Percentiles rank a stretch among this genome's conserved stretches.
phyloP scores from a whole-genome alignment of 257 asterid genomes.

The Solanum ossicruentum region DNA sequence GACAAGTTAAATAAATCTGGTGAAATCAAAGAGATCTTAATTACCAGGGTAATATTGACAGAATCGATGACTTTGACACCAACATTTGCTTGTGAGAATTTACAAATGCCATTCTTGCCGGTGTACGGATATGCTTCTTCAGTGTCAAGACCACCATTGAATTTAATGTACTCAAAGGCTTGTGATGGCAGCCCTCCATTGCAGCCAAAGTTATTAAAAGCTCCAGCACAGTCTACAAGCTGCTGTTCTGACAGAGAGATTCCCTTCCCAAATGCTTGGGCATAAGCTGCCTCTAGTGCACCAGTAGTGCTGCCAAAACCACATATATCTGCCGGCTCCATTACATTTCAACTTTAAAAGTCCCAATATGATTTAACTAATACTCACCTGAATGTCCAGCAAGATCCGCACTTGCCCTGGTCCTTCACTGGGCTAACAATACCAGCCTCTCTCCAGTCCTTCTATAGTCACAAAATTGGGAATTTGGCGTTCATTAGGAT shows the following conservation, averaged over 20 bases:
- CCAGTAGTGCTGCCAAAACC: slow-evolving; percentile 70
- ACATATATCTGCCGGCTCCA: neutral
- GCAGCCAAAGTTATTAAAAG: slow-evolving; percentile 91
- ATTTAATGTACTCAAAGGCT: slow-evolving; percentile 92
- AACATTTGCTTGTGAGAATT: slow-evolving; percentile 55
- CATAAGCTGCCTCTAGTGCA: slow-evolving; percentile 92
- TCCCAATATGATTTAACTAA: neutral
- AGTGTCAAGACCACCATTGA: slow-evolving; percentile 80
- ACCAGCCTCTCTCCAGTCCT: slow-evolving; percentile 84
- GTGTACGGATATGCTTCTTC: slow-evolving; percentile 84
- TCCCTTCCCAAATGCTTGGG: slow-evolving; percentile 66
- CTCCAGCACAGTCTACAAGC: slow-evolving; percentile 97
- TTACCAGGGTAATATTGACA: slow-evolving; percentile 84
- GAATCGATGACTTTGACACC: slow-evolving; percentile 56
- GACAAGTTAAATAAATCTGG: neutral
- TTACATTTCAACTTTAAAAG: neutral
- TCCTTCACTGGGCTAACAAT: slow-evolving; percentile 80
- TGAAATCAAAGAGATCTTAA: neutral
- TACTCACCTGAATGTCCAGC: slow-evolving; percentile 94
- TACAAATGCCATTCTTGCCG: slow-evolving; percentile 58
- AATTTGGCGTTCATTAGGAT: neutral
- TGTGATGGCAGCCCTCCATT: slow-evolving; percentile 91
- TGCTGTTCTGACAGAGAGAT: slow-evolving; percentile 92
- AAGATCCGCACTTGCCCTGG: slow-evolving; percentile 92
- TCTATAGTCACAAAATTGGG: slow-evolving; percentile 25